phyloP scores from a whole-genome alignment of 2,329 filamentous ascomycete genomes.

The Bertia moriformis region DNA sequence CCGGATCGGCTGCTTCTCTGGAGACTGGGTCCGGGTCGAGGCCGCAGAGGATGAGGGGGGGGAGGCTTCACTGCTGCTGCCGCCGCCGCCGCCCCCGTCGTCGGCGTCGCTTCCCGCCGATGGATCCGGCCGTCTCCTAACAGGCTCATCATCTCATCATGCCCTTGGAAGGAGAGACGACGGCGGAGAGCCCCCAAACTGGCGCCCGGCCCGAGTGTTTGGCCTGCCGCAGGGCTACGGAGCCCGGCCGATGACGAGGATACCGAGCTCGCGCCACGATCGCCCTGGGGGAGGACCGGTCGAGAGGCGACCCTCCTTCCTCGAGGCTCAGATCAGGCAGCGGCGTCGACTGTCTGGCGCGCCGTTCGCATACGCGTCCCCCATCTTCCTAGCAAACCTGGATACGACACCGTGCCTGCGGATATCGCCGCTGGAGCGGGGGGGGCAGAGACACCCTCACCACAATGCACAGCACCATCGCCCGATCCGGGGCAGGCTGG shows the following conservation, averaged over 20 bases:
- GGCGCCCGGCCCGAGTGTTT: constrained; percentile 78
- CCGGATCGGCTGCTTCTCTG: constrained; percentile 89
- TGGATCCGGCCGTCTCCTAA: too few species aligned
- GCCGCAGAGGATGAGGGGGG: constrained; percentile 50
- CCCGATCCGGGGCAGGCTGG: neutral
- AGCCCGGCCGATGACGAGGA: neutral
- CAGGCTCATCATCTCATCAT: too few species aligned
- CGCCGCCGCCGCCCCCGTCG: too few species aligned
- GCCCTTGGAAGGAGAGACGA: constrained; percentile 38
- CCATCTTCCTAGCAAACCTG: constrained; percentile 74
- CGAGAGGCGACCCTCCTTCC: constrained; percentile 46
- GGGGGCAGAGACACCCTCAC: constrained; percentile 29
- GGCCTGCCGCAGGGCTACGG: constrained; percentile 64
- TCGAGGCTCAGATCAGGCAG: constrained; percentile 57
- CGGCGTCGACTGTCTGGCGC: constrained; percentile 33
- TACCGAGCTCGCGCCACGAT: constrained; percentile 28
- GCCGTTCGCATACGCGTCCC: constrained; percentile 64
- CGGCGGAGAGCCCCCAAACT: constrained; percentile 38
- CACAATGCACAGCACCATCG: neutral
- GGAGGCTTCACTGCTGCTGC: too few species aligned
- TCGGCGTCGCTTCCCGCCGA: neutral
- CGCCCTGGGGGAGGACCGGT: constrained; percentile 25
- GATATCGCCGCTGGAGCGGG: constrained; percentile 59
- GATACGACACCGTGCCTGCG: constrained; percentile 65
- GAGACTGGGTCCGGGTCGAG: constrained; percentile 87